Percentiles rank a stretch among this genome's conserved stretches.
phyloP scores from a whole-genome alignment of 2,329 filamentous ascomycete species.

The Ceratocystis colombiana region DNA sequence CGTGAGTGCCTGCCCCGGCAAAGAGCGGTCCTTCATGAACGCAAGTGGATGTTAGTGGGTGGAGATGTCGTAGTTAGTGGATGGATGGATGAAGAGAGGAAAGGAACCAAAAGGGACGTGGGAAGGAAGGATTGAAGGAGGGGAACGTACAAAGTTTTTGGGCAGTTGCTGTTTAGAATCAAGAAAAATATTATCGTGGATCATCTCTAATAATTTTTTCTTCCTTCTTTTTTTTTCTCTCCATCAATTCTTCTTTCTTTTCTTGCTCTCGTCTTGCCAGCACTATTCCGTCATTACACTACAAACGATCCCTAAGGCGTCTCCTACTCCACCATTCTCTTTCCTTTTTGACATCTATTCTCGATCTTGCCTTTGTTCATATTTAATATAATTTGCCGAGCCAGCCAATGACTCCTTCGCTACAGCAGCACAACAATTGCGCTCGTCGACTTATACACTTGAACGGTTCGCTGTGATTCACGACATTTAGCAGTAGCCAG shows the following conservation, averaged over 20 bases:
- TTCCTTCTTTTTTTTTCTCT: background rate
- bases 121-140: conserved; percentile 14
- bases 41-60: too few species aligned
- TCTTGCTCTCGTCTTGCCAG: background rate
- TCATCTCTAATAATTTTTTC: conserved; percentile 7
- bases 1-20: conserved; percentile 4
- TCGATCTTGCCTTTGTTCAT: background rate
- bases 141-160: conserved; percentile 11
- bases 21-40: too few species aligned
- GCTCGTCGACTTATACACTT: background rate
- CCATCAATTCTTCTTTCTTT: background rate
- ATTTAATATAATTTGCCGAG: conserved; percentile 4
- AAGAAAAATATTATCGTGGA: conserved; percentile 13
- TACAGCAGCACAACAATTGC: background rate
- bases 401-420: background rate
- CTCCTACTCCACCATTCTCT: background rate
- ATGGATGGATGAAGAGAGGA: background rate
- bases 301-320: too few species aligned
- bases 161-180: conserved; percentile 1
- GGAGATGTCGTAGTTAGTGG: background rate
- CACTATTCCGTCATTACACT: background rate
- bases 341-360: background rate
- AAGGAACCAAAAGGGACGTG: conserved; percentile 1
- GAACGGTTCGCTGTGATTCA: background rate
- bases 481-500: background rate